phyloP scores from a whole-genome alignment of 768 basidiomycete genomes.

The Tulasnella sp. region DNA sequence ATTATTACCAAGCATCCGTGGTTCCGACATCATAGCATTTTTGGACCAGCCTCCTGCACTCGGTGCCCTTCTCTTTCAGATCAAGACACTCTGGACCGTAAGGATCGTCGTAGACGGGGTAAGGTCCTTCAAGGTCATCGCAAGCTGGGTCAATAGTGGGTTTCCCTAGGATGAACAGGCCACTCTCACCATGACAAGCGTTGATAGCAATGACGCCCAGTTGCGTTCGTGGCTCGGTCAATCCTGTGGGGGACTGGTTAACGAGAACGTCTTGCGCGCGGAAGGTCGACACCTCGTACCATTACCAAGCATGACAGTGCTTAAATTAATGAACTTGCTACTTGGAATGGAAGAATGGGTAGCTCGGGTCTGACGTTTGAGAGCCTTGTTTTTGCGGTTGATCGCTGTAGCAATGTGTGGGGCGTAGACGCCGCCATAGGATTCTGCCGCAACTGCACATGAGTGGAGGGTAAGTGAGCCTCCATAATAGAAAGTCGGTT shows the following conservation, averaged over 20 bases:
- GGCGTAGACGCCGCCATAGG: slow-evolving; percentile 60
- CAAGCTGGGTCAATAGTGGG: neutral
- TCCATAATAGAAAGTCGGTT: neutral
- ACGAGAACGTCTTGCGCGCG: neutral
- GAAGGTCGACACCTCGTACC: slow-evolving; percentile 38
- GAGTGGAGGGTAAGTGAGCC: neutral
- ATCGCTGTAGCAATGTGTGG: slow-evolving; percentile 84
- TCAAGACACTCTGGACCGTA: slow-evolving; percentile 62
- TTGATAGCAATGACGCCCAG: neutral
- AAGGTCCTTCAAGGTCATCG: slow-evolving; percentile 64
- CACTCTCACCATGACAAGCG: neutral
- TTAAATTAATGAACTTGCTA: slow-evolving; percentile 70
- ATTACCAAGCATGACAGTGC: slow-evolving; percentile 80
- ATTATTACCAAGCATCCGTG: slow-evolving; percentile 46
- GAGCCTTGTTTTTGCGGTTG: slow-evolving; percentile 66
- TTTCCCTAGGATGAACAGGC: neutral
- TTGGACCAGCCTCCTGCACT: slow-evolving; percentile 68
- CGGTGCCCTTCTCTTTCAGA: slow-evolving; percentile 60
- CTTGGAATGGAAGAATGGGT: neutral
- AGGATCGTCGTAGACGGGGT: slow-evolving; percentile 66
- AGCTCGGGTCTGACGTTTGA: slow-evolving; percentile 40
- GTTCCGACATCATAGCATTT: slow-evolving; percentile 62
- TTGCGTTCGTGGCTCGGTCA: slow-evolving; percentile 56
- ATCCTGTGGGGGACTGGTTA: slow-evolving; percentile 36
- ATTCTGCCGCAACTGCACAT: neutral